A percentile compares a stretch with the other conserved stretches of the same genome.
Conservation (phyloP, 768 basidiomycete species). For the Grammothele lineata region DNA sequence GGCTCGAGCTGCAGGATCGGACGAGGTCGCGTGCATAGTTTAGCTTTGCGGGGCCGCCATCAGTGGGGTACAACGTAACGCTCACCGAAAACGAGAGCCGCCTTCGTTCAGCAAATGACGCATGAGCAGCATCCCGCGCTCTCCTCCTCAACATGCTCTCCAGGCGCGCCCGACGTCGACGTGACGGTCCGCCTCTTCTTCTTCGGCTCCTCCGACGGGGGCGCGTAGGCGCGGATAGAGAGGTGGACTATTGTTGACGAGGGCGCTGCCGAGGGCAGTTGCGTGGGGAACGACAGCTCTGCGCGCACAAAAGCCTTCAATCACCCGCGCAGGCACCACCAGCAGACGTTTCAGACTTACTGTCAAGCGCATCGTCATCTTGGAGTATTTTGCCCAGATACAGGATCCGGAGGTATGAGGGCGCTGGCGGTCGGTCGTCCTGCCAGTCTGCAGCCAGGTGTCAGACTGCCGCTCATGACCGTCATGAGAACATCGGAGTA, state of each 20-base stretch:
- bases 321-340: too few species aligned
- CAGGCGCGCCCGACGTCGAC: slow-evolving; percentile 9
- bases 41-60: too few species aligned
- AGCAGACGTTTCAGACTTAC: slow-evolving; percentile 38
- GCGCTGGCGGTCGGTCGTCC: slow-evolving; percentile 72
- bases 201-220: slow-evolving; percentile 44
- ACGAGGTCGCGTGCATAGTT: too few species aligned
- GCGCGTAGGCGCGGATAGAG: slow-evolving; percentile 59
- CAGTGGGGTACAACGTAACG: too few species aligned
- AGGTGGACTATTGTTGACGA: slow-evolving; percentile 70
- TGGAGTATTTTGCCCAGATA: slow-evolving; percentile 80
- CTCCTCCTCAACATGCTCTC: slow-evolving; percentile 20
- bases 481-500: too few species aligned
- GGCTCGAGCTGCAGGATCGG: too few species aligned
- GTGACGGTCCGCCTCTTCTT: slow-evolving; percentile 45
- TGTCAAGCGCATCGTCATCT: slow-evolving; percentile 71
- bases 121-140: slow-evolving; percentile 37
- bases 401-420: slow-evolving; percentile 69
- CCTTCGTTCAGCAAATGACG: slow-evolving; percentile 37
- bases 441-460: slow-evolving; percentile 57
- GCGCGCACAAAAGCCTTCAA: background rate
- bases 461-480: too few species aligned
- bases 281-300: slow-evolving; percentile 30
- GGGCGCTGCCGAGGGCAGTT: slow-evolving; percentile 25
- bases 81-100: too few species aligned